Conservation (phyloP, 176 grass and related monocot genomes). For the Canna indica region DNA sequence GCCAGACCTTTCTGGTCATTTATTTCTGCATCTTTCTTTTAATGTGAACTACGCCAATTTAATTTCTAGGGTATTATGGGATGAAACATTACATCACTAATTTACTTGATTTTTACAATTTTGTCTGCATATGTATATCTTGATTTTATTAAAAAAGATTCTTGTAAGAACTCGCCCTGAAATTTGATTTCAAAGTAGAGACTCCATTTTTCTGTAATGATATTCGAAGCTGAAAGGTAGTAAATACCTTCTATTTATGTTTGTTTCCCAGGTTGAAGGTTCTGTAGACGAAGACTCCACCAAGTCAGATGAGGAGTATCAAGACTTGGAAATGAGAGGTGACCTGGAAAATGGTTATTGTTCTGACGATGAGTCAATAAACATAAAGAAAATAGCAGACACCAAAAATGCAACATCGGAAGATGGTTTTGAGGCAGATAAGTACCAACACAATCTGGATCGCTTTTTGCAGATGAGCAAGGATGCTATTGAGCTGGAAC, state of each 20-base stretch:
- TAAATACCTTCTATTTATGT: background rate
- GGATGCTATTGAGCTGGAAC: background rate
- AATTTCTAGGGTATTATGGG: background rate
- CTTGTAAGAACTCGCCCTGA: background rate
- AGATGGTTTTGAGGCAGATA: slow-evolving; percentile 12
- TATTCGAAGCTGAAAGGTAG: background rate
- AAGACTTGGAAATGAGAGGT: slow-evolving; percentile 69
- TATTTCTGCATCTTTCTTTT: background rate
- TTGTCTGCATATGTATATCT: background rate
- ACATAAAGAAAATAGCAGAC: slow-evolving; percentile 14
- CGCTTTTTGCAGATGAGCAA: slow-evolving; percentile 33
- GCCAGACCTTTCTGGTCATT: background rate
- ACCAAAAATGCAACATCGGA: background rate
- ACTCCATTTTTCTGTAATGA: background rate
- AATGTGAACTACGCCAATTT: background rate
- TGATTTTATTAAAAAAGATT: background rate
- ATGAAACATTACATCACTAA: background rate
- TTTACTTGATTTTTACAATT: background rate
- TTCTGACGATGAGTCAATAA: background rate
- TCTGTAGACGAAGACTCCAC: slow-evolving; percentile 77
- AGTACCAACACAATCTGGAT: slow-evolving; percentile 31
- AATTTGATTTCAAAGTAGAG: background rate
- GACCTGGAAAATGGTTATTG: slow-evolving; percentile 22
- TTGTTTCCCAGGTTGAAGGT: slow-evolving; percentile 52
- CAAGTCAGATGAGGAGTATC: slow-evolving; percentile 82